Conservation (phyloP, 768 basidiomycete genomes). For the Boletus vinaceobasis region DNA sequence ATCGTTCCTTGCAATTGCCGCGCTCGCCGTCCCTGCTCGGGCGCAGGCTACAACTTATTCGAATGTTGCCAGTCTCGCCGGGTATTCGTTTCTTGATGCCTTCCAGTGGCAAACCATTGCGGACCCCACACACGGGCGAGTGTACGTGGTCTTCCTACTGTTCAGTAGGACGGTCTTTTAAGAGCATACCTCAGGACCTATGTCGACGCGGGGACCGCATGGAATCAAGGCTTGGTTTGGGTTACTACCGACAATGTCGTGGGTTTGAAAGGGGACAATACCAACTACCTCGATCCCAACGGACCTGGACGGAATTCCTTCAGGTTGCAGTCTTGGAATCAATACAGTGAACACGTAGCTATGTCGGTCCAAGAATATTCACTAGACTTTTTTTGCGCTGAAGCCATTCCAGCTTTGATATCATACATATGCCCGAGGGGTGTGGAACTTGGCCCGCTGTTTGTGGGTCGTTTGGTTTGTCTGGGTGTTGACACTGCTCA, state of each 20-base stretch:
- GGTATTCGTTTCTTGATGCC: neutral
- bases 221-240: neutral
- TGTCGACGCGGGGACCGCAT: neutral
- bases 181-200: neutral
- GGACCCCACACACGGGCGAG: neutral
- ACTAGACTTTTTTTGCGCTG: neutral
- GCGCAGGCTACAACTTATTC: neutral
- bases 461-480: neutral
- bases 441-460: neutral
- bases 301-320: neutral
- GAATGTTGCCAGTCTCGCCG: neutral
- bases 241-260: neutral
- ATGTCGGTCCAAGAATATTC: neutral
- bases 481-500: neutral
- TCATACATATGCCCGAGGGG: neutral
- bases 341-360: neutral
- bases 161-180: neutral
- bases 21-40: neutral
- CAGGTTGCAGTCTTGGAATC: neutral
- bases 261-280: neutral
- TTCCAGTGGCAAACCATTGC: neutral
- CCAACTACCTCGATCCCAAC: neutral
- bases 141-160: neutral
- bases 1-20: neutral
- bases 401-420: neutral